Evolutionary conservation across 225 moss, liverwort and hornwort species (phyloP).

Genomic region (Takakia lepidozioides): DNA sequence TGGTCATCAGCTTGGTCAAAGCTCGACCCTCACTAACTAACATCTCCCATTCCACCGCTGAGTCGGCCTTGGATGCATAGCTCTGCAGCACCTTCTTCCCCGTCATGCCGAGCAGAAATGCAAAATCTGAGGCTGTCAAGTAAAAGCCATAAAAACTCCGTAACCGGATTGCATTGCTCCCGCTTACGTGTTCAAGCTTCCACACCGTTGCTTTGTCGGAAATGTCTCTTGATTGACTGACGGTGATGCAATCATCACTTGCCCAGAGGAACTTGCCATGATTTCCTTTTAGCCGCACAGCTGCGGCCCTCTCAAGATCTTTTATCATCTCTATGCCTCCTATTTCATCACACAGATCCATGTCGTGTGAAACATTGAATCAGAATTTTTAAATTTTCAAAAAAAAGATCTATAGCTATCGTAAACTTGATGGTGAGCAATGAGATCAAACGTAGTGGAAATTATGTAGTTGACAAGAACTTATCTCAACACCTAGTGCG

Average conservation of each 20-base stretch:
- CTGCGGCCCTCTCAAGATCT: too few relatives aligned
- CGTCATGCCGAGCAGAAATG: constrained; percentile 35
- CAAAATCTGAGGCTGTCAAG: constrained; percentile 36
- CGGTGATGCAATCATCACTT: background rate
- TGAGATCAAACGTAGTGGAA: too few relatives aligned
- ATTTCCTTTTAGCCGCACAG: constrained; percentile 3
- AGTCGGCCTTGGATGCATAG: constrained; percentile 26
- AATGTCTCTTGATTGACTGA: background rate
- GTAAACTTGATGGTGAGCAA: too few relatives aligned
- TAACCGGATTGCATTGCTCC: constrained; percentile 21
- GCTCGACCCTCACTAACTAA: constrained; percentile 11
- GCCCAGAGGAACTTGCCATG: constrained; percentile 8
- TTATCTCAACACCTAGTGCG: too few relatives aligned
- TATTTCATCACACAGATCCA: too few relatives aligned
- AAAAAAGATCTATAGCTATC: too few relatives aligned
- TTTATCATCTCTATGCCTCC: too few relatives aligned
- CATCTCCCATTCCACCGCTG: constrained; percentile 56
- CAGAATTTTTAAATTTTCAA: too few relatives aligned
- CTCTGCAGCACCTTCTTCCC: constrained; percentile 40
- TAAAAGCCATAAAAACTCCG: constrained; percentile 26
- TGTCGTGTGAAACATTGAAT: too few relatives aligned
- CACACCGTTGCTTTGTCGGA: constrained; percentile 1
- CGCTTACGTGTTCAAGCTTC: constrained; percentile 6
- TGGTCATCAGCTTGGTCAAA: constrained; percentile 33
- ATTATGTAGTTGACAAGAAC: too few relatives aligned